Base-by-base conservation (phyloP, 2,329 filamentous ascomycete genomes). In the Hypomyces perniciosus region DNA sequence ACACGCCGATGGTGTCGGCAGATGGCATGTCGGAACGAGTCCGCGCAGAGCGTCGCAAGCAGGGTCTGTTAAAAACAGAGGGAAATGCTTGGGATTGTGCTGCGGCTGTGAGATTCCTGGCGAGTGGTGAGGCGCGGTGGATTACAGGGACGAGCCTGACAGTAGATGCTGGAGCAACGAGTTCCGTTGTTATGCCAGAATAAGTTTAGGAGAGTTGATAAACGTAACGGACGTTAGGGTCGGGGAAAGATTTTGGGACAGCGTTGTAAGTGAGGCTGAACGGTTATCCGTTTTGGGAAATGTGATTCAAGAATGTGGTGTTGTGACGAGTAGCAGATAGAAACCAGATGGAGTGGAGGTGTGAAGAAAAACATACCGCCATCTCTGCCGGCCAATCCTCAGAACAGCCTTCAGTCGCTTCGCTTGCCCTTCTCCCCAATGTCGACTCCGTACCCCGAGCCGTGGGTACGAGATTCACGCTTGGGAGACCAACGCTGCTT, bases 1-100 rank as follows among this genome's bases (percentile, higher is more conserved):
- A 74, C 50, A 76, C 73, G 0, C 73, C 73, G 0, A 76, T 76
- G 73, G 69, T 74, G 60, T 68, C 67, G 12, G 49, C 44, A 1
- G 61, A 59, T 2, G 70, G 71, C 0, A 75, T 74, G 71, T 65
- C 57, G 6, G 62, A 66, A 4, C 69, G 72, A 40, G 59, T 61
- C 5, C 58, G 72, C 41, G 65, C 67, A 29, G 65, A 67, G 1
- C 59, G 73, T 10, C 71, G 63, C 26, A 62, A 61, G 2, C 60
- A 69, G 35, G 73, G 68, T 43, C 48, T 75, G 6, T 56, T 74
- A 1, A 62, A 65, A 1, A 72, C 70, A 0, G 70, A 74, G 35
- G 72, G 72, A 0, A 74, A 64, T 35, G 72, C 61, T 0, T 75
- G 72, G 72, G 72, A 75, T 50, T 67, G 62, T 28, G 72, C 69